Base-by-base conservation (phyloP, 768 basidiomycete species). In the Boletus sensibilis region DNA sequence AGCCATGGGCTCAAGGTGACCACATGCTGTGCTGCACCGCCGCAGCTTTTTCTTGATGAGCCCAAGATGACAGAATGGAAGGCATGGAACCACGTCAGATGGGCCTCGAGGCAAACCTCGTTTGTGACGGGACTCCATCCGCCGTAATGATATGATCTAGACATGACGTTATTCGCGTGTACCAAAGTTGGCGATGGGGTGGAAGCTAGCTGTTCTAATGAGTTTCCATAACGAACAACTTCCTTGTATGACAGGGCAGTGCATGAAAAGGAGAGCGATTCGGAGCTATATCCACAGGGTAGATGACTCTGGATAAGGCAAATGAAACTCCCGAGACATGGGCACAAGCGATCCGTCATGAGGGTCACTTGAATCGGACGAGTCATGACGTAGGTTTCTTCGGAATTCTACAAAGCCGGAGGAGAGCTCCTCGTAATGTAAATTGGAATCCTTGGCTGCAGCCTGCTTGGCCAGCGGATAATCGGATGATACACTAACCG, bases 91-190 rank as follows among this genome's bases (percentile, higher is more conserved):
- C 16, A 67, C 44, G 64, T 64, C 65, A 64, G 53, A 42, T 16
- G 56, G n/a, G n/a, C 68, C 65, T 71, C 57, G 56, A 72, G 68
- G 70, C 59, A 20, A 25, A 56, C 68, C 69, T 71, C 65, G 49
- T 63, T 64, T 68, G 39, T 40, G 38, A 47, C 41, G 44, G 41
- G 52, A 39, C 46, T 51, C 50, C 55, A 49, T 31, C 58, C 44
- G 49, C 45, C 40, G 52, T 59, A 52, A 56, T 52, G 41, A 27
- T 14, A 40, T 18, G 47, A 49, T 27, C 53, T 50, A 40, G 41
- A 34, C 64, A 55, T 37, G 50, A 52, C 25, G 58, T 59, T 9
- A 51, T 42, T 51, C 48, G 58, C 61, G 37, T 67, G 63, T 46
- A 12, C 34, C 52, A 44, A 43, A 41, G 34, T 55, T 50, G 37